phyloP scores from a whole-genome alignment of 208 protist species.

The Trypanosomatidae sp. region DNA sequence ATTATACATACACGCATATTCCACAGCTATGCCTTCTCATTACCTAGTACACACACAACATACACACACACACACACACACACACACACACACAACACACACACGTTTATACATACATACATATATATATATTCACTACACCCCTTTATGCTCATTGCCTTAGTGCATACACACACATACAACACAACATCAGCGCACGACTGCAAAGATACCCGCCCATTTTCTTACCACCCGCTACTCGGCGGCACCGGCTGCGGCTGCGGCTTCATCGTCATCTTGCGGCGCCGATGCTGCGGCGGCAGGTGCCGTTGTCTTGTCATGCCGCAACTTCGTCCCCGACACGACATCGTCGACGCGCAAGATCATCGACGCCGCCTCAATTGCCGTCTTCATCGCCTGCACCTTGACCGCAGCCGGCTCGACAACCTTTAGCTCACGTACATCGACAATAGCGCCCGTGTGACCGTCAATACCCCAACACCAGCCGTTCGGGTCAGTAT shows the following conservation, averaged over 20 bases:
- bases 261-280: constrained; percentile 49
- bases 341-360: constrained; percentile 99
- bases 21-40: no score
- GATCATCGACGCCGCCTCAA: constrained; percentile 97
- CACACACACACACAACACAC: no score
- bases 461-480: constrained; percentile 97
- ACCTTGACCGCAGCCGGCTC: constrained; percentile 98
- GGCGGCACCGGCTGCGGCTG: constrained; percentile 9
- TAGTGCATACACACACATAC: no score
- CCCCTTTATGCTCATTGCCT: no score
- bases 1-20: no score
- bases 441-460: constrained; percentile 93
- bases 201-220: no score
- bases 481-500: constrained; percentile 75
- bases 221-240: constrained; percentile 1
- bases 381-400: constrained; percentile 97
- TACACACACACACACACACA: no score
- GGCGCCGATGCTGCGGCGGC: constrained; percentile 37
- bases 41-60: no score
- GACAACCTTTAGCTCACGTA: constrained; percentile 93
- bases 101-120: no score
- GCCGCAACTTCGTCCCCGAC: constrained; percentile 87
- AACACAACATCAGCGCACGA: no score
- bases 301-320: constrained; percentile 44
- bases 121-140: no score